phyloP scores from a whole-genome alignment of 225 moss, liverwort and hornwort genomes.

The Sphagnum contortum region DNA sequence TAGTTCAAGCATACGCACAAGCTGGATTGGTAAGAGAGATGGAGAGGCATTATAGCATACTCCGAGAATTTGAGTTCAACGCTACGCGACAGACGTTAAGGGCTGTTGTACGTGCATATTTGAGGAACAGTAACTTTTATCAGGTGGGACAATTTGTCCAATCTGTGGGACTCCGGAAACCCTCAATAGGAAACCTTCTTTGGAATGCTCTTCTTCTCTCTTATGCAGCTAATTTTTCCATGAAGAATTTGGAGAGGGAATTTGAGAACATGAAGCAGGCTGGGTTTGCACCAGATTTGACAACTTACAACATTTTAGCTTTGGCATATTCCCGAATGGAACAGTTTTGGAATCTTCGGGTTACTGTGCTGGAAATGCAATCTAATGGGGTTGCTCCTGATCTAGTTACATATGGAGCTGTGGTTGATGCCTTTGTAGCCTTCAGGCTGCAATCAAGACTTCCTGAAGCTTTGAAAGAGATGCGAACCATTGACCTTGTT shows the following conservation, averaged over 20 bases:
- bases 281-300: slow-evolving; percentile 66
- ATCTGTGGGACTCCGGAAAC: slow-evolving; percentile 53
- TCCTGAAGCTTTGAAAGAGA: slow-evolving; percentile 64
- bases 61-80: slow-evolving; percentile 40
- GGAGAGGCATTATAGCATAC: slow-evolving; percentile 59
- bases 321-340: slow-evolving; percentile 77
- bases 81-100: slow-evolving; percentile 46
- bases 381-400: slow-evolving; percentile 70
- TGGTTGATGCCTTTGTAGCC: slow-evolving; percentile 71
- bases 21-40: slow-evolving; percentile 76
- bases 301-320: slow-evolving; percentile 78
- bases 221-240: slow-evolving; percentile 81
- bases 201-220: slow-evolving; percentile 84
- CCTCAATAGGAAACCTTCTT: slow-evolving; percentile 47
- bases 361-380: slow-evolving; percentile 74
- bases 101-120: slow-evolving; percentile 58
- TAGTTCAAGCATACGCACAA: slow-evolving; percentile 73
- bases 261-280: slow-evolving; percentile 65
- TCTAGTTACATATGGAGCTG: slow-evolving; percentile 81
- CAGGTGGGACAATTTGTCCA: slow-evolving; percentile 73
- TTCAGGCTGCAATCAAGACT: slow-evolving; percentile 52
- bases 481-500: slow-evolving; percentile 45
- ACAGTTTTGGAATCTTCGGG: slow-evolving; percentile 82
- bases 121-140: slow-evolving; percentile 69
- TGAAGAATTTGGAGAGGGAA: slow-evolving; percentile 71